Base-by-base conservation (phyloP, 2,329 filamentous ascomycete genomes). In the Leptographium flavum region DNA sequence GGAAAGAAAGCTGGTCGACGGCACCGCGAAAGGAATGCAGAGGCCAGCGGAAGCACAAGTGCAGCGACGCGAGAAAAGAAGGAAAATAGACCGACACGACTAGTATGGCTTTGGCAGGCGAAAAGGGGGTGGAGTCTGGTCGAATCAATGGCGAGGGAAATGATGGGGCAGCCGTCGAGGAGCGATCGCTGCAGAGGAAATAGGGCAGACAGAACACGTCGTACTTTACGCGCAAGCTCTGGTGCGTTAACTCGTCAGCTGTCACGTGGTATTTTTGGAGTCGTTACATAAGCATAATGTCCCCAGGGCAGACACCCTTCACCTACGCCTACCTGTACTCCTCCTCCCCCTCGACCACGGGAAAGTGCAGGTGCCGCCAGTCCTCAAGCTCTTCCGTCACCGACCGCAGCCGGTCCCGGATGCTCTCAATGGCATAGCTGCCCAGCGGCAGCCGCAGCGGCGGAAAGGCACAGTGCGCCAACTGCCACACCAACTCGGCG, bases 341-440 rank as follows among this genome's bases (percentile, higher is more conserved):
- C n/a, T n/a, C n/a, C n/a, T n/a, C 43, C 22, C 56, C 59, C 47
- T 69, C 68, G 0, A 66, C 60, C 32, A 63, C 57, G 0, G 74
- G 66, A 52, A 87, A 88, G 59, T 85, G 85, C 27, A 93, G 66
- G 58, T 90, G 81, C 56, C 88, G 92, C 86, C 87, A 94, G 58
- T 93, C 87, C 63, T 93, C 87, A 53, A 93, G 75, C 67, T 98
- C 92, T 62, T 96, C 92, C 13, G 88, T 95, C 35, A 96, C 86
- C 49, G 83, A 90, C 52, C 87, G 76, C 57, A 96, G 64, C 19
- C 90, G 73, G 64, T 98, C 92, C 15, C 92, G 71, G 42, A 96
- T 93, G 60, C 88, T 95, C 61, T 98, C 90, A 32, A 96, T 90
- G 1, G 92, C 90, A 64, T 94, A 96, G 52, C 81, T 93, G 0